Conservation (phyloP, 2,329 filamentous ascomycete species). For the Exophiala phaeomuriformis region DNA sequence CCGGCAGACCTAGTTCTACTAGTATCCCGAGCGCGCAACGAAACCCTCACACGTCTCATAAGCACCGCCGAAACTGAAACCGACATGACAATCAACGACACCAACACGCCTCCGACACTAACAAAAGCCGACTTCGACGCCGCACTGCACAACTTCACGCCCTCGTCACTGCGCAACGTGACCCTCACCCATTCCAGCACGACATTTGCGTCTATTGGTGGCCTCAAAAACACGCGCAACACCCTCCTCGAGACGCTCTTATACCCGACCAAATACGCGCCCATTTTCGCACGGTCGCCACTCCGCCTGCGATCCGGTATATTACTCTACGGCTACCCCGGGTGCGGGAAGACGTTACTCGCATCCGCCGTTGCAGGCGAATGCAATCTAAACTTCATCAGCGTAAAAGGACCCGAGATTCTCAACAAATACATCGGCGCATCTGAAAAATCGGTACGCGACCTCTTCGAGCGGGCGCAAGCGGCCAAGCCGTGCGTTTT, state of each 20-base stretch:
- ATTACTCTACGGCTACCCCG: constrained; percentile 87
- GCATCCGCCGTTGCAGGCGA: constrained; percentile 96
- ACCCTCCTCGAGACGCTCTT: constrained; percentile 91
- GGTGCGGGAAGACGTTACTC: constrained; percentile 91
- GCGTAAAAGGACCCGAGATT: constrained; percentile 95
- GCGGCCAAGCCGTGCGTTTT: constrained; percentile 88
- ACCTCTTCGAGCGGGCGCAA: constrained; percentile 85
- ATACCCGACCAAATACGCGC: constrained; percentile 95
- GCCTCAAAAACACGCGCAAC: constrained; percentile 74
- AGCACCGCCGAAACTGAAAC: constrained; percentile 29
- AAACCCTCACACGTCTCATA: constrained; percentile 78
- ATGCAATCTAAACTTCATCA: constrained; percentile 96
- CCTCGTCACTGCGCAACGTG: constrained; percentile 88
- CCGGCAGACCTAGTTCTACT: constrained; percentile 84
- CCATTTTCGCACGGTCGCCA: constrained; percentile 93
- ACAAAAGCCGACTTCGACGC: constrained; percentile 69
- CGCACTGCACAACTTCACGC: constrained; percentile 86
- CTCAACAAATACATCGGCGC: constrained; percentile 99
- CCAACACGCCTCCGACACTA: constrained; percentile 53
- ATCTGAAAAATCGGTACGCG: constrained; percentile 89
- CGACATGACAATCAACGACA: neutral
- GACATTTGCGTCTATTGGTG: constrained; percentile 86
- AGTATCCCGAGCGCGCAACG: constrained; percentile 78
- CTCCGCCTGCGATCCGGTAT: constrained; percentile 89
- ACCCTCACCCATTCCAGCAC: constrained; percentile 88